Base-by-base conservation (phyloP, 208 protist species). In the Acanthamoeba castellanii region DNA sequence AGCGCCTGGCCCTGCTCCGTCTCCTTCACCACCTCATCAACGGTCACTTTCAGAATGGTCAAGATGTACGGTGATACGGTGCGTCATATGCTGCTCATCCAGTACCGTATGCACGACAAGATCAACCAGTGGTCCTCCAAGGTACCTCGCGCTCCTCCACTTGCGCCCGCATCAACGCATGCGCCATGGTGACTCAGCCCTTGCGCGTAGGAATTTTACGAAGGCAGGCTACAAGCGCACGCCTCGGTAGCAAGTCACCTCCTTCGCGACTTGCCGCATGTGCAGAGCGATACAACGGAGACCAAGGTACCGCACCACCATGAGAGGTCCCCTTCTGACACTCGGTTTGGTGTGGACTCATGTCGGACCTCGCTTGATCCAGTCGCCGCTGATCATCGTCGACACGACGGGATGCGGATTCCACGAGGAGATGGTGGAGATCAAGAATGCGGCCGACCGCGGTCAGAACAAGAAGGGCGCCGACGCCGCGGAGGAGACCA, bases 81-180 rank as follows among this genome's bases (percentile, higher is more conserved):
- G 25, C 92, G 90, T 3, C 55, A 88, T 32, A 59, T 96, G 34
- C 59, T 97, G 30, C 52, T 42, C 32, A 89, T 96, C 20, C 96
- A 97, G 84, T 97, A 97, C 61, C 45, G 96, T 42, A 97, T 97
- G 96, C 94, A 97, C 76, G 30, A 92, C 52, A 64, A 72, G 16
- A 97, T 97, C 59, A 97, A 96, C 94, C 30, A 96, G 22, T 97
- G 96, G 96, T 92, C 94, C 25, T 96, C 95, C 4, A 81, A 95
- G 68, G 64, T 95, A 30, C 25, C 27, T 16, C 22, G 45, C 25
- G 64, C 20, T 18, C n/a, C 0, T 50, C 34, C 18, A 55, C 78
- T 64, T 32, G 66, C 25, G 13, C 30, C 3, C 64, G 64, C 27
- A 42, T 20, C 66, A 78, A 22, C 30, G 5, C 4, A 3, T 30